Evolutionary conservation across 2,329 filamentous ascomycete species (phyloP), one percentile per base, ranked within the genome.

Genomic region (Zopfia rhizophila): DNA sequence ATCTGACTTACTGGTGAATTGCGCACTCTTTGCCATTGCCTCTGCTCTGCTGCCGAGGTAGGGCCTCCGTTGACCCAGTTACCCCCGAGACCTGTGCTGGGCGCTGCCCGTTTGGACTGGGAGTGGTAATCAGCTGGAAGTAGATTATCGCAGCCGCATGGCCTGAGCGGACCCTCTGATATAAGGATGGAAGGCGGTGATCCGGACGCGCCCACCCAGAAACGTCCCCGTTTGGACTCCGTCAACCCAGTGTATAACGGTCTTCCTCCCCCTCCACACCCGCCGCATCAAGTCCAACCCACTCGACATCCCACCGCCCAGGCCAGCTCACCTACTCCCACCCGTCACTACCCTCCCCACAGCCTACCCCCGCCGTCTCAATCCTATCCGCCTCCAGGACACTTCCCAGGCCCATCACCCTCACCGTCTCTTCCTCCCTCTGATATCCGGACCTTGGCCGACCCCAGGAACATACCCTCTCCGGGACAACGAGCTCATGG

Each of bases 221-320:
- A 72, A 57, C 66, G 66, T 57, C 60, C 61, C 49, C 69, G 69
- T 68, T 63, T 71, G 66, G 68, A 69, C 54, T 67, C 68, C 38
- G 61, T 60, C 60, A 66, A 63, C 58, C 63, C 63, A 45, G 56
- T 54, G 48, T 67, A 68, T 62, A 68, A 68, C 65, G 62, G 54
- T 48, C 61, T 62, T 46, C 61, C 61, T 43, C 66, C 57, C 51
- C 66, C 66, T 54, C 65, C 63, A 38, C 63, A 53, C 25, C 65
- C 58, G 47, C 65, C 60, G 16, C 31, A 37, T 56, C 60, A 66
- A 45, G 33, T 54, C 53, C 65, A 67, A 55, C 45, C 57, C 45
- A 38, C 51, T 52, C 63, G 66, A 32, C 65, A 67, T 58, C 62
- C 64, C 58, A 52, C 61, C 42, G 55, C 48, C 39, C 64, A 70